These are phyloP conservation scores for Periconia macrospinosa DNA, from an alignment of 2,329 filamentous ascomycete species.

Conservation along the genomic window DNA sequence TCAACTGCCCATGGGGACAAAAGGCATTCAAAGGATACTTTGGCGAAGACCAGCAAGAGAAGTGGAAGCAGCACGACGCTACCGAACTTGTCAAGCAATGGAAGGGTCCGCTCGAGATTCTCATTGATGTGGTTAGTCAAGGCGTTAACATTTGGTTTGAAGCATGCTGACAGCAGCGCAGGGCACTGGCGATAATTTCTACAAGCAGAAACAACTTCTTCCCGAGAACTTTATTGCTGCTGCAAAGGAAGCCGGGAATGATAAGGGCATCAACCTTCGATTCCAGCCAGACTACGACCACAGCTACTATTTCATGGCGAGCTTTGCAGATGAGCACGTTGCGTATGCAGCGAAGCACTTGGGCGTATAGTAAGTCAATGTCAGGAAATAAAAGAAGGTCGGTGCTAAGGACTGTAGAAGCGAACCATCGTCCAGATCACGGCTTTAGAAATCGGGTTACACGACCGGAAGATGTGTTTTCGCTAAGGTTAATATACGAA, in stretches of 20 bases:
- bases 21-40: conserved; percentile 95
- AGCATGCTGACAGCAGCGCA: conserved; percentile 34
- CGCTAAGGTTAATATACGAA: neutral
- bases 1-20: conserved; percentile 86
- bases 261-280: conserved; percentile 71
- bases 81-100: conserved; percentile 82
- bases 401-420: conserved; percentile 39
- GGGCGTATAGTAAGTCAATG: conserved; percentile 53
- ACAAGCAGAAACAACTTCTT: conserved; percentile 88
- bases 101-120: conserved; percentile 71
- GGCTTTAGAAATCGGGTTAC: conserved; percentile 19
- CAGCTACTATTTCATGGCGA: conserved; percentile 95
- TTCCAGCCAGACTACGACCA: conserved; percentile 95
- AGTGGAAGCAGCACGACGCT: conserved; percentile 89
- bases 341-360: conserved; percentile 89
- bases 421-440: conserved; percentile 24
- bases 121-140: conserved; percentile 80
- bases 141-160: neutral
- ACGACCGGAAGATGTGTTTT: neutral
- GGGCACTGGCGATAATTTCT: conserved; percentile 95
- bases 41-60: conserved; percentile 69
- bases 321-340: conserved; percentile 87
- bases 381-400: neutral
- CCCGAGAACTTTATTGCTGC: conserved; percentile 89
- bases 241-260: conserved; percentile 72